Evolutionary conservation across 345 rosid species (phyloP), one percentile per base, ranked within the genome.

Genomic region (Syzygium aromaticum): DNA sequence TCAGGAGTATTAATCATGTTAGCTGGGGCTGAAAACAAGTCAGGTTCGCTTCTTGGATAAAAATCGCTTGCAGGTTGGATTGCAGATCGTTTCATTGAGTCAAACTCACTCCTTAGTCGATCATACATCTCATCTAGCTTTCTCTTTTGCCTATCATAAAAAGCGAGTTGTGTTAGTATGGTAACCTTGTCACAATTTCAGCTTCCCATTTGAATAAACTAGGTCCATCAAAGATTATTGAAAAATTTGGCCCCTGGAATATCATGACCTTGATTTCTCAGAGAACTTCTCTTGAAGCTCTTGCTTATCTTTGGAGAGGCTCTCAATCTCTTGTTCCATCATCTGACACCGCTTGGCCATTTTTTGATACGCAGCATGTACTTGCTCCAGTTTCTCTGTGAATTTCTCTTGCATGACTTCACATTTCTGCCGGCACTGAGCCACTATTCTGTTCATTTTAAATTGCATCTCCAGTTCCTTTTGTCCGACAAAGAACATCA

Each of bases 41-140:
- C 96, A 77, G 94, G 91, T 54, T 96, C 98, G 52, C 94, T 94
- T 91, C 98, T 93, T 33, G 92, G 89, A 85, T 89, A 96, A 91
- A 95, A 95, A 86, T 92, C 93, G 91, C 88, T 94, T 25, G 93
- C 89, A 59, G 98, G 98, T 89, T 95, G 98, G 89, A 95, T 93
- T 61, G 99, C 94, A 86, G 98, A 90, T 90, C 98, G 91, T 91
- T 96, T 96, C 85, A 90, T 86, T 22, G 98, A 94, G 88, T 98
- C 96, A 11, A 91, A 93, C 87, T 98, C 98, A 84, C 89, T 95
- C 89, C 97, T 93, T 91, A 98, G 86, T 86, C 94, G 98, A 88
- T 98, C 99, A 87, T 98, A 96, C 98, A 98, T 98, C 91, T 98
- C 99, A 89, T 98, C 99, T 67, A 95, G 98, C 89, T 95, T 98